These are phyloP conservation scores for Diplodia seriata DNA, from an alignment of 2,329 filamentous ascomycete genomes.

Conservation along the genomic window DNA sequence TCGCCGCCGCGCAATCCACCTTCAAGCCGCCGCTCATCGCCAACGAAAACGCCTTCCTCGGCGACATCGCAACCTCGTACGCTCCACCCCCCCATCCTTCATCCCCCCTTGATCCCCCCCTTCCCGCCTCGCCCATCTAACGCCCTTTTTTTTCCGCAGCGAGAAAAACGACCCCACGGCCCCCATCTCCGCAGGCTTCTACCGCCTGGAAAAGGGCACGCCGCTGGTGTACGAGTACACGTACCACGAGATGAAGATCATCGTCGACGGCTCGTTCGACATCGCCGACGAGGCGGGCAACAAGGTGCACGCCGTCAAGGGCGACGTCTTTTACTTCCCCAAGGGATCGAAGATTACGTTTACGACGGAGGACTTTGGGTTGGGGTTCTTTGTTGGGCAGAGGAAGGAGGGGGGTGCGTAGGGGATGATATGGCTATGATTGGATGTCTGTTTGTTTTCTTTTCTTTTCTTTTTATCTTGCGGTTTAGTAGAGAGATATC, in stretches of 20 bases:
- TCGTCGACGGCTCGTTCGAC: slow-evolving; percentile 70
- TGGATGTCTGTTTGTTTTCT: too few relatives aligned
- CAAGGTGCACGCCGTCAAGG: slow-evolving; percentile 64
- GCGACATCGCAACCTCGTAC: slow-evolving; percentile 65
- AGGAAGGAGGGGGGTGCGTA: slow-evolving; percentile 44
- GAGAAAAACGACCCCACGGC: slow-evolving; percentile 63
- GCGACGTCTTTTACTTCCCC: slow-evolving; percentile 74
- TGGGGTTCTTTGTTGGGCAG: slow-evolving; percentile 63
- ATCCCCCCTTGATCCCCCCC: neutral
- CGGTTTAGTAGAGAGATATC: too few relatives aligned
- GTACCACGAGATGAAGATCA: slow-evolving; percentile 78
- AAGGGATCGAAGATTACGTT: slow-evolving; percentile 72
- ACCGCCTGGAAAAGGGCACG: slow-evolving; percentile 71
- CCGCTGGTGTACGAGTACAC: slow-evolving; percentile 72
- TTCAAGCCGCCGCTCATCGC: slow-evolving; percentile 71
- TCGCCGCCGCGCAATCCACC: slow-evolving; percentile 62
- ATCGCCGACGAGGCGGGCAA: slow-evolving; percentile 69
- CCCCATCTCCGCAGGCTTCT: slow-evolving; percentile 70
- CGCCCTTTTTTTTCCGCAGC: too few relatives aligned
- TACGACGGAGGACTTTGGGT: slow-evolving; percentile 64
- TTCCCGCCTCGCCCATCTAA: neutral
- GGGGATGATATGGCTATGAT: too few relatives aligned
- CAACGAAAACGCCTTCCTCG: slow-evolving; percentile 72
- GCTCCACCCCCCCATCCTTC: slow-evolving; percentile 25
- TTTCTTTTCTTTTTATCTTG: neutral